Conservation (phyloP, 176 grass and related monocot species). For the Stipa capillata region DNA sequence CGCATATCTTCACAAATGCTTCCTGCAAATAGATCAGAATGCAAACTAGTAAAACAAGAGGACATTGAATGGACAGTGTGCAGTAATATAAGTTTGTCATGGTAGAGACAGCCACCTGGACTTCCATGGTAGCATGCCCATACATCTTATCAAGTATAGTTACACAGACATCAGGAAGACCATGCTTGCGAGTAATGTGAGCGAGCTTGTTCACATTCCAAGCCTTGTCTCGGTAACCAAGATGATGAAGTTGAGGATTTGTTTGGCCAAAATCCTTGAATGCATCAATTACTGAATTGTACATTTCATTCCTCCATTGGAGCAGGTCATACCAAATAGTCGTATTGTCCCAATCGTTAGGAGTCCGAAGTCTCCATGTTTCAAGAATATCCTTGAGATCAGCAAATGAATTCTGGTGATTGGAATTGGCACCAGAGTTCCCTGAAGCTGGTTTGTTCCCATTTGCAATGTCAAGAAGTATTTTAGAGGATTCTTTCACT, state of each 20-base stretch:
- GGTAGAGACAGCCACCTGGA: conserved; percentile 59
- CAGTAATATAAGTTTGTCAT: background rate
- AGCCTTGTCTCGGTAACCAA: conserved; percentile 93
- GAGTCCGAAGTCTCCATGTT: conserved; percentile 93
- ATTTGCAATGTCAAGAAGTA: conserved; percentile 92
- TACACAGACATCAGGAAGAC: conserved; percentile 95
- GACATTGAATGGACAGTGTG: background rate
- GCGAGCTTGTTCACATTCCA: conserved; percentile 99
- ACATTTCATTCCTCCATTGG: conserved; percentile 99
- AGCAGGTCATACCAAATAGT: conserved; percentile 97
- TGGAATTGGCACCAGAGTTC: conserved; percentile 68
- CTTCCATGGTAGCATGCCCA: conserved; percentile 99
- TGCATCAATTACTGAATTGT: conserved; percentile 97
- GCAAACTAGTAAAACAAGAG: conserved; percentile 8
- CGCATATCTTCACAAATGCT: conserved; percentile 99
- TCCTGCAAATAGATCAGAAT: conserved; percentile 53
- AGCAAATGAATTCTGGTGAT: conserved; percentile 64
- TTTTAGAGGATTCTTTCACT: conserved; percentile 92
- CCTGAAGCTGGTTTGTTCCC: conserved; percentile 88
- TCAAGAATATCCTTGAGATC: conserved; percentile 99
- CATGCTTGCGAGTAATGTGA: conserved; percentile 90
- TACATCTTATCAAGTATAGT: conserved; percentile 98
- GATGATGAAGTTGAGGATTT: conserved; percentile 98
- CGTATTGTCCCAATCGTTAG: conserved; percentile 95
- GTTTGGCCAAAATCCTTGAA: conserved; percentile 91